Base-by-base conservation (phyloP, 352 stramenopile species). In the Pythium chondricola region DNA sequence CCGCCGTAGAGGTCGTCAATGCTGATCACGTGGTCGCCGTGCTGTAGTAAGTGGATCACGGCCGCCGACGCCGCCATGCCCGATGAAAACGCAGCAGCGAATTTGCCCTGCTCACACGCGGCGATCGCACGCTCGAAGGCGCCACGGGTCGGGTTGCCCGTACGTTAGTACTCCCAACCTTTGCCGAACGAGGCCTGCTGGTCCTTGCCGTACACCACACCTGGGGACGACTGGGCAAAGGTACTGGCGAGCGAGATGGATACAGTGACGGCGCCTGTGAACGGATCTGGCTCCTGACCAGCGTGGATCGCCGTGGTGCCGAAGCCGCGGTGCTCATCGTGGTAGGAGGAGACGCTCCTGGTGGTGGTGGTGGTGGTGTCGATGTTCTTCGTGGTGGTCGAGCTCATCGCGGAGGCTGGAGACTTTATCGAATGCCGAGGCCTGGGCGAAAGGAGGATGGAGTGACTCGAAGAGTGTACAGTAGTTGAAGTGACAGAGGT, bases 1-100 rank as follows among this genome's bases (percentile, higher is more conserved):
- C 94, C 94, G 47, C 93, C 94, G 69, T 98, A 98, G 18, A 95
- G 89, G 69, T 95, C 93, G 61, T 97, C 90, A 42, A 95, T 97
- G 65, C 93, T 94, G 43, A 98, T 67, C 59, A 96, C 95, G 65
- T 97, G 88, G 76, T 98, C 93, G 36, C 95, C 95, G 44, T 80
- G 71, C 63, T 74, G 88, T 41, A 74, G 78, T 80, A 76, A 92
- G 76, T 98, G 60, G 78, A 84, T 65, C 87, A 93, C 56, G 50
- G 77, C 63, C 78, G 84, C 75, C 79, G 88, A 79, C n/a, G 95
- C 95, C 14, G 80, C 79, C 63, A 95, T 96, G 55, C 95, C 95
- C 20, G 75, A 96, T 13, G 82, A 86, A 50, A 93, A 92, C 40
- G 87, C 85, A n/a, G 97, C 77, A 2, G 87, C 80, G 54, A 85